Evolutionary conservation across 2,329 filamentous ascomycete species (phyloP).

Genomic region (Cryphonectria parasitica): DNA sequence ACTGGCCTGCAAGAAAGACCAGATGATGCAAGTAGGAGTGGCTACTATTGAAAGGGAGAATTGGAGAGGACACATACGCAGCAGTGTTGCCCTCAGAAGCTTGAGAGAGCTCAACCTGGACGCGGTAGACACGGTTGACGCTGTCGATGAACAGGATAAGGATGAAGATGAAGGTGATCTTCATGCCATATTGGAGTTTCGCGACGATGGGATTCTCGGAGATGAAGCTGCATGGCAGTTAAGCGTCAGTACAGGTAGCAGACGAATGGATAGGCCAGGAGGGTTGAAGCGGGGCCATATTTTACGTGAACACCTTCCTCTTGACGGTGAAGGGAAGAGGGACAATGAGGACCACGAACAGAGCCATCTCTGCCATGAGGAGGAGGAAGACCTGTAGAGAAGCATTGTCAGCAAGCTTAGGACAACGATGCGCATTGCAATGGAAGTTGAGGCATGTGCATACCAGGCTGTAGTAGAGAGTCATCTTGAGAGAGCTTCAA

Average conservation of each 20-base stretch:
- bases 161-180: slow-evolving; percentile 99
- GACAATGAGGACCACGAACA: slow-evolving; percentile 80
- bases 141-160: slow-evolving; percentile 97
- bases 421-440: slow-evolving; percentile 7
- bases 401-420: slow-evolving; percentile 33
- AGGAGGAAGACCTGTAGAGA: slow-evolving; percentile 74
- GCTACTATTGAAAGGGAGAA: not conserved
- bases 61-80: slow-evolving; percentile 48
- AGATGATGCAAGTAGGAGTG: not conserved
- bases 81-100: slow-evolving; percentile 65
- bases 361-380: slow-evolving; percentile 79
- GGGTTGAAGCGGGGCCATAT: slow-evolving; percentile 32
- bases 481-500: slow-evolving; percentile 50
- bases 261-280: not conserved
- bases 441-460: slow-evolving; percentile 29
- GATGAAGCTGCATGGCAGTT: slow-evolving; percentile 71
- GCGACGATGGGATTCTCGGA: slow-evolving; percentile 84
- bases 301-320: slow-evolving; percentile 79
- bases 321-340: slow-evolving; percentile 87
- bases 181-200: slow-evolving; percentile 95
- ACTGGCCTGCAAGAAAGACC: slow-evolving; percentile 2
- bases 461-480: slow-evolving; percentile 62
- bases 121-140: slow-evolving; percentile 92
- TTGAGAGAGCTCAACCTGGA: slow-evolving; percentile 83
- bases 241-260: slow-evolving; percentile 9